Base-by-base conservation (phyloP, 2,329 filamentous ascomycete species). In the Pezicula radicicola region DNA sequence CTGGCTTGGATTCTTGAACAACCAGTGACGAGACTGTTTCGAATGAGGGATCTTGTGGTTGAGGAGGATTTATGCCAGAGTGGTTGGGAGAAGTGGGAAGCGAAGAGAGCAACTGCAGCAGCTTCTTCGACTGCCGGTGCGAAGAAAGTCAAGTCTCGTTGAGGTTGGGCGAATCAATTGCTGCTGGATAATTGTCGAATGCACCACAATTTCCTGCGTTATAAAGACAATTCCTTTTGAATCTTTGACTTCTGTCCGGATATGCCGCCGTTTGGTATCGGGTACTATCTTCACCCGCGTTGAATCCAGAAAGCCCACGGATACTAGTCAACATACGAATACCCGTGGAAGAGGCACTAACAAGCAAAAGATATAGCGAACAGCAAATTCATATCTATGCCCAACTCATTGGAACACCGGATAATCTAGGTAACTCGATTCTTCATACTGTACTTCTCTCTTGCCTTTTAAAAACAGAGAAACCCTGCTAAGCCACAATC, bases 21-120 rank as follows among this genome's bases (percentile, higher is more conserved):
- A 35, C 79, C 82, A 27, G 61, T 88, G 4, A 80, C 83, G 3
- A 80, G 81, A 63, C 78, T 84, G 58, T 73, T 94, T 45, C 79
- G 93, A 53, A 74, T 96, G 45, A 79, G 94, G 54, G 94, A 99
- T 70, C 72, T 99, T 56, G 84, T 95, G 12, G 78, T 95, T 6
- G 87, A 88, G 67, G 93, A 97, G 71, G 93, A 97, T 70, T 72
- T 96, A 61, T 87, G 87, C 33, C 91, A 96, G 73, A 87, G 91
- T 40, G 94, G 94, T 2, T 99, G 93, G 93, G 89, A 92, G 71
- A 87, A 89, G 67, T 97, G 92, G 91, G 86, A 93, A 60, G 63
- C 62, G 37, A 70, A 69, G 25, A 66, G 61, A 15, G 55, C 60
- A 49, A 33, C 12, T 19, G 33, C 44, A 33, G 27, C 43, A 33